phyloP scores from a whole-genome alignment of 2,329 filamentous ascomycete species.

The Xylaria digitata region DNA sequence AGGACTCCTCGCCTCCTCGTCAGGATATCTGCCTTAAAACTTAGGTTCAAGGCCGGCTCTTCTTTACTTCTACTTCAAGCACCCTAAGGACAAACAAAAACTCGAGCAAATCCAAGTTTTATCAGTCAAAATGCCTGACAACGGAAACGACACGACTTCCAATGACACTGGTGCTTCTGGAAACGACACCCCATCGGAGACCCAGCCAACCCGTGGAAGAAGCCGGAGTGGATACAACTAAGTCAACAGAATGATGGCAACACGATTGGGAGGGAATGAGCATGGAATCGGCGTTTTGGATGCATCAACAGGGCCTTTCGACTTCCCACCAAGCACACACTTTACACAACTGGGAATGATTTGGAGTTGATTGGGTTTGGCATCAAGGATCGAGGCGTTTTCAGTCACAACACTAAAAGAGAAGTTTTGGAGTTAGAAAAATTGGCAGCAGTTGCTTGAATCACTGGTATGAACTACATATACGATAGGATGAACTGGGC shows the following conservation, averaged over 20 bases:
- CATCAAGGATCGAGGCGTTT: slow-evolving; percentile 23
- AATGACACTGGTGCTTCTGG: slow-evolving; percentile 44
- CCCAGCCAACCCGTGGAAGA: slow-evolving; percentile 43
- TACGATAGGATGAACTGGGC: slow-evolving; percentile 19
- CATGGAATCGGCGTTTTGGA: slow-evolving; percentile 35
- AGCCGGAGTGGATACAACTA: slow-evolving; percentile 50
- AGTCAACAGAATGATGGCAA: slow-evolving; percentile 1
- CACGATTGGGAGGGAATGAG: slow-evolving; percentile 6
- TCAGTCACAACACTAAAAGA: slow-evolving; percentile 17
- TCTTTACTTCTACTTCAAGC: slow-evolving; percentile 5
- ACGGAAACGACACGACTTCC: slow-evolving; percentile 45
- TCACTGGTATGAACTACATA: slow-evolving; percentile 14
- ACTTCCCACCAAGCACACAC: slow-evolving; percentile 1
- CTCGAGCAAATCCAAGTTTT: slow-evolving; percentile 4
- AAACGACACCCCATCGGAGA: slow-evolving; percentile 32
- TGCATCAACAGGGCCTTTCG: slow-evolving; percentile 14
- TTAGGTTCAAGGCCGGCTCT: background rate
- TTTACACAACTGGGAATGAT: slow-evolving; percentile 26
- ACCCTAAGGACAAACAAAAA: background rate
- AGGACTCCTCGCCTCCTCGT: background rate
- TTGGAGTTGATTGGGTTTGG: slow-evolving; percentile 31
- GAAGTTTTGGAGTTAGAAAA: slow-evolving; percentile 7
- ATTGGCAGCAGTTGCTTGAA: background rate
- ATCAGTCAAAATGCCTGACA: slow-evolving; percentile 46
- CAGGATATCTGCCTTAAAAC: background rate